These are phyloP conservation scores for Salicornia ramosissima DNA, from an alignment of 148 eudicot genomes.

Conservation along the genomic window DNA sequence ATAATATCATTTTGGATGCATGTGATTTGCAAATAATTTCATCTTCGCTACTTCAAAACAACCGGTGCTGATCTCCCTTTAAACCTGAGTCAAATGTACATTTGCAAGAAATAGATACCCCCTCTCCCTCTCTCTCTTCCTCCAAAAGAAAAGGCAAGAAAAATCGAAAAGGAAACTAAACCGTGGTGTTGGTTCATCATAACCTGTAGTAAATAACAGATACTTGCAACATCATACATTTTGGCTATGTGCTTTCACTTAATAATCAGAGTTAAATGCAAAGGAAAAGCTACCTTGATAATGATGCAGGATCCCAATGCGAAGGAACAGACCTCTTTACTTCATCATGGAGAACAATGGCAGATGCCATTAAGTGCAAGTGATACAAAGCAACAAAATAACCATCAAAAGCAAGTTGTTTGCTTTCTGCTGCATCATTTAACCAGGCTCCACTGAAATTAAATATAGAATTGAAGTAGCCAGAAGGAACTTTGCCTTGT, in stretches of 20 bases:
- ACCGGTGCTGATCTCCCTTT: no score
- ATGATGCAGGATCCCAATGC: constrained; percentile 80
- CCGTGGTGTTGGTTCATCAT: no score
- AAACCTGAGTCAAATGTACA: no score
- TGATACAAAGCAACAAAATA: constrained; percentile 78
- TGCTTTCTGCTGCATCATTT: constrained; percentile 74
- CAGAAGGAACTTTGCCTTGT: constrained; percentile 94
- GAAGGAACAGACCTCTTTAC: constrained; percentile 91
- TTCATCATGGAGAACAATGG: constrained; percentile 63
- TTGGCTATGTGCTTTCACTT: background rate
- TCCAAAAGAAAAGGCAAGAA: no score
- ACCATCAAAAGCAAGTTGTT: constrained; percentile 89
- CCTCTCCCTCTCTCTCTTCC: no score
- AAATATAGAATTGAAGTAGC: constrained; percentile 81
- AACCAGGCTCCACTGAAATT: constrained; percentile 83
- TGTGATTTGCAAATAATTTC: no score
- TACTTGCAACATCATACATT: no score
- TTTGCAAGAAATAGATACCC: no score
- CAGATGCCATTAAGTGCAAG: constrained; percentile 72
- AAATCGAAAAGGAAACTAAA: no score
- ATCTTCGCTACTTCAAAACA: no score
- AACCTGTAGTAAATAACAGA: no score
- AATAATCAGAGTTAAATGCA: constrained; percentile 5
- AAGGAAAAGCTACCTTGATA: constrained; percentile 57
- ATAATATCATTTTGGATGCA: no score